These are phyloP conservation scores for Hanseniaspora guilliermondii DNA, from an alignment of 805 yeast genomes.

Conservation along the genomic window DNA sequence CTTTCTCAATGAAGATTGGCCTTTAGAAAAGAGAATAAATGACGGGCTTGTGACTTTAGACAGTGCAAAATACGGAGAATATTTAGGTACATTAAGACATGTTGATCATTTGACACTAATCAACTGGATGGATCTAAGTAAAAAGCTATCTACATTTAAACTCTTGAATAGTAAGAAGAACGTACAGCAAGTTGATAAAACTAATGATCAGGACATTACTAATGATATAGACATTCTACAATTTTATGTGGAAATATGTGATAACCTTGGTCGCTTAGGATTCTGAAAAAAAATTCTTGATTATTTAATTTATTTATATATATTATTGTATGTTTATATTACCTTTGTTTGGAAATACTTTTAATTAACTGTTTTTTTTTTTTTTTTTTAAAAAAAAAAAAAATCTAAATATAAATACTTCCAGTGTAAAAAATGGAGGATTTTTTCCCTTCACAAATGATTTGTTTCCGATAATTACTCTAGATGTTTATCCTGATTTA, in stretches of 20 bases:
- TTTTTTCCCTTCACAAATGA: too few species aligned
- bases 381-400: too few species aligned
- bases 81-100: constrained; percentile 61
- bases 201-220: constrained; percentile 26
- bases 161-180: constrained; percentile 8
- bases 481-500: background rate
- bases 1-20: constrained; percentile 5
- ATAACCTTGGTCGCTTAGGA: constrained; percentile 47
- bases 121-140: constrained; percentile 49
- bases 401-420: too few species aligned
- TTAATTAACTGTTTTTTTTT: too few species aligned
- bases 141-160: constrained; percentile 30
- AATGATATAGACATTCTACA: constrained; percentile 49
- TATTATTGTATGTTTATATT: too few species aligned
- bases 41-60: constrained; percentile 78
- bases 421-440: too few species aligned
- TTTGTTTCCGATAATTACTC: background rate
- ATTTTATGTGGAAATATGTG: constrained; percentile 56
- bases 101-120: constrained; percentile 81
- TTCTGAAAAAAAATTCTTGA: constrained; percentile 25
- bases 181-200: constrained; percentile 23
- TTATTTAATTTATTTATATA: too few species aligned
- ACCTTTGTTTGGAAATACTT: too few species aligned
- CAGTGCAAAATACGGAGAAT: constrained; percentile 75
- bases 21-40: constrained; percentile 38